Conservation (phyloP, 768 basidiomycete species). For the Saitozyma sp. region DNA sequence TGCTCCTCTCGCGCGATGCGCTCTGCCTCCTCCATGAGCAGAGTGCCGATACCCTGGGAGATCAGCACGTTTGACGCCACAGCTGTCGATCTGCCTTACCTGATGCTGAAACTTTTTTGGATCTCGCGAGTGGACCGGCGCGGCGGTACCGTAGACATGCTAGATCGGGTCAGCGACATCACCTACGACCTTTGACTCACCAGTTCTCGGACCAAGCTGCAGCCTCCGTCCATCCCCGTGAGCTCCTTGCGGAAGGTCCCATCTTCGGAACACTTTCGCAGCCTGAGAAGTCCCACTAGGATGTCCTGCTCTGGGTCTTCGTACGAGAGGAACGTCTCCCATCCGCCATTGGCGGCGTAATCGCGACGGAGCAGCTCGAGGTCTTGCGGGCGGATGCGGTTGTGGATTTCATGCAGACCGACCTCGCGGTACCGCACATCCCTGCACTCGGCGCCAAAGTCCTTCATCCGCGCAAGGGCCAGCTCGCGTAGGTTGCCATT, state of each 20-base stretch:
- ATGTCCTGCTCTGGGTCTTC: slow-evolving; percentile 98
- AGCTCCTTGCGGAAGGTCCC: slow-evolving; percentile 96
- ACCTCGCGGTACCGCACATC: slow-evolving; percentile 98
- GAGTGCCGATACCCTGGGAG: slow-evolving; percentile 76
- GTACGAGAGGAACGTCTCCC: slow-evolving; percentile 99
- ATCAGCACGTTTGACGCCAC: slow-evolving; percentile 7
- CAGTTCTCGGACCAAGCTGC: slow-evolving; percentile 89
- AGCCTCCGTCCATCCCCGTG: slow-evolving; percentile 63
- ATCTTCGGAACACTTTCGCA: slow-evolving; percentile 94
- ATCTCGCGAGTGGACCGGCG: slow-evolving; percentile 93
- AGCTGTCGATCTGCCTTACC: slow-evolving; percentile 53
- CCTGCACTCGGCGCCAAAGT: slow-evolving; percentile 95
- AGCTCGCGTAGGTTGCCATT: slow-evolving; percentile 97
- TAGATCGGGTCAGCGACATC: not conserved
- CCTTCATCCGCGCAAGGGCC: slow-evolving; percentile 96
- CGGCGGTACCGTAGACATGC: slow-evolving; percentile 91
- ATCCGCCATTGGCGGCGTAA: slow-evolving; percentile 95
- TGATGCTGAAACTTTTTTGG: slow-evolving; percentile 98
- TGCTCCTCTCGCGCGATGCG: slow-evolving; percentile 96
- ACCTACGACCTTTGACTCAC: slow-evolving; percentile 48
- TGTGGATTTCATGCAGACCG: slow-evolving; percentile 97
- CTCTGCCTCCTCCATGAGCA: slow-evolving; percentile 99
- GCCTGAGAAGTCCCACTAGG: slow-evolving; percentile 83
- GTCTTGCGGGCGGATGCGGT: slow-evolving; percentile 92
- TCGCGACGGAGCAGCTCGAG: slow-evolving; percentile 93